phyloP scores from a whole-genome alignment of 108 stramenopile genomes.

The Mediolabrus comicus region DNA sequence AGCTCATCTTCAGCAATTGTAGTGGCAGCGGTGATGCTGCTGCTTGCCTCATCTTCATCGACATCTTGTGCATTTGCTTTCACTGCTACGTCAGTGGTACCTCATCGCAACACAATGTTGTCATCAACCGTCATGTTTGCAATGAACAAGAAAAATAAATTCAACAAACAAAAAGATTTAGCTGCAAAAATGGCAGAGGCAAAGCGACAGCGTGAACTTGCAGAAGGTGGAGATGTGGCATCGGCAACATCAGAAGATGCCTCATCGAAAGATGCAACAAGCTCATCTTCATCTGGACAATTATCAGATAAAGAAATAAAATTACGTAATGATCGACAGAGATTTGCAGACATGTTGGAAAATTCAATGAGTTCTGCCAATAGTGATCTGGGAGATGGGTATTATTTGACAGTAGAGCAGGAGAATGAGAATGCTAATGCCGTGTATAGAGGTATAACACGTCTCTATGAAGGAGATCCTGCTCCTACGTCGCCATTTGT shows the following conservation, averaged over 20 bases:
- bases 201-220: constrained; percentile 49
- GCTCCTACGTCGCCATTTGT: constrained; percentile 71
- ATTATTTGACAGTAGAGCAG: constrained; percentile 70
- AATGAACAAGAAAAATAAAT: constrained; percentile 35
- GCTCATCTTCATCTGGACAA: background rate
- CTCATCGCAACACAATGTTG: background rate
- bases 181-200: constrained; percentile 63
- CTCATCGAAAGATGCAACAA: background rate
- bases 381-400: constrained; percentile 32
- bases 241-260: background rate
- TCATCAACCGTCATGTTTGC: background rate
- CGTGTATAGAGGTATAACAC: constrained; percentile 51
- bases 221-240: constrained; percentile 2
- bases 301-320: constrained; percentile 71
- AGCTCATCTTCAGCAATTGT: no score
- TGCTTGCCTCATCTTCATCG: no score
- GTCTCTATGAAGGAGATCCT: constrained; percentile 80
- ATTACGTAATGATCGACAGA: constrained; percentile 66
- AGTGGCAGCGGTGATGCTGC: no score
- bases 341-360: constrained; percentile 73
- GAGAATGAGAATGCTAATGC: constrained; percentile 77
- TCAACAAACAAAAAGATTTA: constrained; percentile 66
- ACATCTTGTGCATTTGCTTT: background rate
- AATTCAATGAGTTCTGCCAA: constrained; percentile 32
- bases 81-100: background rate